Conservation (phyloP, 441 rosid species). For the Gossypium trilobum region DNA sequence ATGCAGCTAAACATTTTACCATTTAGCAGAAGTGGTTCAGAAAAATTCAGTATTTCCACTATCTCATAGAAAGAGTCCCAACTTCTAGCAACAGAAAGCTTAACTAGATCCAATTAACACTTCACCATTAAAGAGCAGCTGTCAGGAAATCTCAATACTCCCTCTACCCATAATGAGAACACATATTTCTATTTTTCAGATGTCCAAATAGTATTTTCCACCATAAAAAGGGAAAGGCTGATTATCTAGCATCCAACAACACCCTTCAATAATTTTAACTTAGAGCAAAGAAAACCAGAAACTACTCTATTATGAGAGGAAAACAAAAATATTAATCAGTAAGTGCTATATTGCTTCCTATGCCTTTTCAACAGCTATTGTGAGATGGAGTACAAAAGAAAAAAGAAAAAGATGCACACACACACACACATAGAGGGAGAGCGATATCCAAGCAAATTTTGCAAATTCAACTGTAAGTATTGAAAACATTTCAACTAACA, state of each 20-base stretch:
- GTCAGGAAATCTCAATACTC: neutral
- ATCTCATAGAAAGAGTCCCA: neutral
- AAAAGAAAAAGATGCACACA: neutral
- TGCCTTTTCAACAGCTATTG: neutral
- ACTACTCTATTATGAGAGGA: neutral
- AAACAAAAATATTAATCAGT: neutral
- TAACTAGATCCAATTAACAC: conserved; percentile 14
- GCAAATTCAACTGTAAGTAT: neutral
- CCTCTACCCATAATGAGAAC: neutral
- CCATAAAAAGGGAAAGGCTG: neutral
- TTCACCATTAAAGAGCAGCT: neutral
- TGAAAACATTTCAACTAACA: neutral
- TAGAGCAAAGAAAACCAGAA: neutral
- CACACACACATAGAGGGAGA: no score
- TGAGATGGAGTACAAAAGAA: neutral
- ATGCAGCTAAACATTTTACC: conserved; percentile 8
- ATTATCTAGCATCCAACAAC: neutral
- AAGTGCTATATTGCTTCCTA: neutral
- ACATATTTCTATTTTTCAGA: neutral
- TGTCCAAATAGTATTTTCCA: neutral
- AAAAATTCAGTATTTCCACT: neutral
- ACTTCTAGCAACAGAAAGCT: conserved; percentile 22
- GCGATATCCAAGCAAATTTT: neutral
- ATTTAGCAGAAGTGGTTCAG: neutral
- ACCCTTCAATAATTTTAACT: neutral